Evolutionary conservation across 2,329 filamentous ascomycete genomes (phyloP).

Genomic region (Reticulascus tulasneorum): DNA sequence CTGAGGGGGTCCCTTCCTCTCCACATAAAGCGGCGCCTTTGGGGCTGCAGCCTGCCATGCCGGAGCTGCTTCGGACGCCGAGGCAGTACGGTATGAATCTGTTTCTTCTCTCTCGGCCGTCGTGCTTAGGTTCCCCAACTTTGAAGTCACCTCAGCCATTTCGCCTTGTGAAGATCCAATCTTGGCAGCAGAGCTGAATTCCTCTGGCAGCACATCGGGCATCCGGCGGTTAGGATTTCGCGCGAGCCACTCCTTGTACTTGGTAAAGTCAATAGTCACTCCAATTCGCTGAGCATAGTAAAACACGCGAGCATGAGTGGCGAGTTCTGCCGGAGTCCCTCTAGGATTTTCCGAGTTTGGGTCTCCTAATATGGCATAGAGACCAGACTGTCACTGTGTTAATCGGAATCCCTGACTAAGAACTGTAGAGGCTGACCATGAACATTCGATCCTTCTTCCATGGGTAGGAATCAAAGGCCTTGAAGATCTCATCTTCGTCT

Average conservation of each 20-base stretch:
- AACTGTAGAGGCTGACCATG: conserved; percentile 41
- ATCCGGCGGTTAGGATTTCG: conserved; percentile 26
- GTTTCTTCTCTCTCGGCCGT: neutral
- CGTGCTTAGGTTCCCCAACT: conserved; percentile 6
- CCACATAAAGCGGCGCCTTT: conserved; percentile 41
- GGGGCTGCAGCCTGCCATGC: conserved; percentile 49
- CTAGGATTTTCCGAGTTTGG: conserved; percentile 35
- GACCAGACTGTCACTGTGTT: conserved; percentile 43
- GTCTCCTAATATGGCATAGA: conserved; percentile 61
- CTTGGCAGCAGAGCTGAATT: conserved; percentile 18
- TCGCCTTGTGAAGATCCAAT: conserved; percentile 6
- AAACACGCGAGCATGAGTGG: conserved; percentile 62
- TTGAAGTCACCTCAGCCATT: conserved; percentile 7
- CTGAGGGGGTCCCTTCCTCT: conserved; percentile 25
- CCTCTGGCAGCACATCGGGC: conserved; percentile 32
- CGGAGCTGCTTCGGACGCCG: conserved; percentile 16
- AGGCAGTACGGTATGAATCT: neutral
- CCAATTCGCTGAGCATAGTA: conserved; percentile 55
- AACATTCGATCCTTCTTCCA: conserved; percentile 68
- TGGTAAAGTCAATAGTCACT: conserved; percentile 58
- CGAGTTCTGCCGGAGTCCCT: conserved; percentile 54
- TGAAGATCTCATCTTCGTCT: conserved; percentile 44
- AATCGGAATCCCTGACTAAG: neutral
- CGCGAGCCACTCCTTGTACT: conserved; percentile 63
- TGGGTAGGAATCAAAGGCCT: conserved; percentile 60